Base-by-base conservation (phyloP, 2,329 filamentous ascomycete genomes). In the Fusarium phyllophilum region DNA sequence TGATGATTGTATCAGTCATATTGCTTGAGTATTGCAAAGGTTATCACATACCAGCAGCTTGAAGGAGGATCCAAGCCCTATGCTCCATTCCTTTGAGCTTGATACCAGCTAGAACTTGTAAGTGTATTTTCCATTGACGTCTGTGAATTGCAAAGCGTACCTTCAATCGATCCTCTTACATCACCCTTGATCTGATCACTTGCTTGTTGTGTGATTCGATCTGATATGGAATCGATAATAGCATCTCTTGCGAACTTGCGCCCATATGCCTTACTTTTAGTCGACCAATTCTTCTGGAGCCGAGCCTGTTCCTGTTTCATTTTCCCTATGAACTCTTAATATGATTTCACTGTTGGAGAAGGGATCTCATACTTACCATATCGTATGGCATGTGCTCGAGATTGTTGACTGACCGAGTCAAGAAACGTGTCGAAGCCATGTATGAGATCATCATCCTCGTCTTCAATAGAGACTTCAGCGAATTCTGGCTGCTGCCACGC, bases 391-490 rank as follows among this genome's bases (percentile, higher is more conserved):
- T 75, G 71, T n/a, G 69, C 72, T 39, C 74, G 72, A 26, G 72
- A 51, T 44, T 73, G 72, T 17, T 76, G 74, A 18, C 72, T 73
- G 41, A 76, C 74, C 22, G 72, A 70, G 13, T 76, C 74, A 10
- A 76, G 58, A 26, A 76, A 76, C 3, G 74, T 76, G 36, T 76
- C 74, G 31, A 73, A 76, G 18, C 74, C 74, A 24, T 76, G 72
- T 2, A 76, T 52, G 17, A 71, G 72, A 34, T 46, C 42, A 20
- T 75, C 69, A 2, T 68, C n/a, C 33, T 76, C 74, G 11, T 76
- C 74, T 13, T 59, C 34, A 18, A 73, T 52, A 26, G 39, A 48
- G 20, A 76, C 72, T 24, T 68, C 49, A 1, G 62, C 24, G 29
- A 54, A 65, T 24, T 76, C 66, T 38, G 74, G 62, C 29, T 74